Evolutionary conservation across 2,329 filamentous ascomycete species (phyloP).

Genomic region (Tolypocladium amazonense): DNA sequence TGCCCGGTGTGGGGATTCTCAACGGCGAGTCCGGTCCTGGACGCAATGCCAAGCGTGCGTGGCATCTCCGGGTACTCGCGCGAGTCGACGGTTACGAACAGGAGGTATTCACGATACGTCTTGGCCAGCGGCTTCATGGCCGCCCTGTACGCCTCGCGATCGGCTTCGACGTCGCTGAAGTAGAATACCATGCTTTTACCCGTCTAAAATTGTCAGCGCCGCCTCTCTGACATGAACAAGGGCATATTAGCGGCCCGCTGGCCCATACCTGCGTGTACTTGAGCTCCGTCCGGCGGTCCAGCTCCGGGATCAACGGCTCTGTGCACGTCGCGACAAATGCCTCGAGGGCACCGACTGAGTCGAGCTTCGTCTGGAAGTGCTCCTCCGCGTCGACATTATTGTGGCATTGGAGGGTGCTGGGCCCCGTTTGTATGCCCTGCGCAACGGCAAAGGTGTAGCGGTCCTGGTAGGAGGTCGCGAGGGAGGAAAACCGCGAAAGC

Average conservation of each 20-base stretch:
- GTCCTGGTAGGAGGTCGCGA: constrained; percentile 26
- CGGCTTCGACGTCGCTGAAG: constrained; percentile 10
- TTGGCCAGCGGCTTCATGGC: constrained; percentile 29
- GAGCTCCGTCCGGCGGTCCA: constrained; percentile 34
- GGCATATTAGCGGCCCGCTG: too few species aligned
- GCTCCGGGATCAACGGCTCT: constrained; percentile 28
- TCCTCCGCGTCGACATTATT: constrained; percentile 28
- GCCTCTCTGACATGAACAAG: not conserved
- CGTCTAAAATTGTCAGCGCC: not conserved
- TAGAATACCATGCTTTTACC: constrained; percentile 26
- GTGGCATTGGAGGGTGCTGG: constrained; percentile 23
- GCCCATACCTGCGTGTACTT: constrained; percentile 20
- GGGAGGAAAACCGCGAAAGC: constrained; percentile 15
- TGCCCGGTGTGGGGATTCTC: constrained; percentile 33
- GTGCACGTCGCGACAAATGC: constrained; percentile 26
- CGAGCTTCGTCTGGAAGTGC: constrained; percentile 20
- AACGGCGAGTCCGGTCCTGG: constrained; percentile 24
- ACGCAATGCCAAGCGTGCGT: constrained; percentile 21
- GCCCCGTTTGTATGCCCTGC: not conserved
- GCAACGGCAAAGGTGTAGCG: constrained; percentile 29
- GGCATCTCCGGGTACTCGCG: constrained; percentile 34
- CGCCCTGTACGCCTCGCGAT: constrained; percentile 23
- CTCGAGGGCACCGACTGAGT: constrained; percentile 21
- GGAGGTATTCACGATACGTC: constrained; percentile 34
- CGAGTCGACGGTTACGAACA: constrained; percentile 35